A percentile compares a stretch with the other conserved stretches of the same genome.
phyloP scores from a whole-genome alignment of 2,329 filamentous ascomycete species.

The Trichoderma lentiforme region DNA sequence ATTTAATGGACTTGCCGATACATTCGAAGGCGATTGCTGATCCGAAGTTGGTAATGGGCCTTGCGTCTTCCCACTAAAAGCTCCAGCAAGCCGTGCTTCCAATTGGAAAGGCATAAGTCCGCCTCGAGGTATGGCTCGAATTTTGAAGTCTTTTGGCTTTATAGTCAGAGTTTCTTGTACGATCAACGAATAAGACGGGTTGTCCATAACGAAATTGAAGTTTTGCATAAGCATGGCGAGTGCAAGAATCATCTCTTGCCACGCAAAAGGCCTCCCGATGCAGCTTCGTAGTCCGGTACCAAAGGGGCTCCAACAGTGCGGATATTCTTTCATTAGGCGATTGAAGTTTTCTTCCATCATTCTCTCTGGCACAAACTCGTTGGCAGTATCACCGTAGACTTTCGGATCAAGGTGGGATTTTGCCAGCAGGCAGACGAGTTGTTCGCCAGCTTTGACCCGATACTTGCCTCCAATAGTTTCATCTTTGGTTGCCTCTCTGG shows the following conservation, averaged over 20 bases:
- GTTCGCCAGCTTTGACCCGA: constrained; percentile 44
- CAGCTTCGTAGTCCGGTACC: constrained; percentile 62
- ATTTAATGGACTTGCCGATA: not conserved
- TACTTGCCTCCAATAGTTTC: constrained; percentile 56
- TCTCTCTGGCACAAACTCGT: constrained; percentile 60
- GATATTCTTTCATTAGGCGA: constrained; percentile 25
- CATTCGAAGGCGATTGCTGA: not conserved
- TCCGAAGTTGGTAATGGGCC: not conserved
- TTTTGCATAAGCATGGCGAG: constrained; percentile 59
- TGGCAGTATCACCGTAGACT: constrained; percentile 58
- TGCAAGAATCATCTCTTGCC: constrained; percentile 60
- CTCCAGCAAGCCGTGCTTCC: not conserved
- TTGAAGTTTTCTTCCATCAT: constrained; percentile 63
- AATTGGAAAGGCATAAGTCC: not conserved
- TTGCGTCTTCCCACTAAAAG: not conserved
- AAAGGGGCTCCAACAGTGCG: constrained; percentile 50
- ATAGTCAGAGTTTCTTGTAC: constrained; percentile 49
- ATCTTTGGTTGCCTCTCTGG: constrained; percentile 26
- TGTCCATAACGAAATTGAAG: constrained; percentile 53
- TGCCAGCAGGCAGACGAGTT: constrained; percentile 43
- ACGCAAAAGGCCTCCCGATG: constrained; percentile 64
- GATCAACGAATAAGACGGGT: constrained; percentile 47
- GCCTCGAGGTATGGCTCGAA: constrained; percentile 47
- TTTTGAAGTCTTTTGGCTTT: constrained; percentile 56
- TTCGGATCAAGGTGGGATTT: constrained; percentile 54